A percentile compares a stretch with the other conserved stretches of the same genome.
These are phyloP conservation scores for Ophiocordyceps australis DNA, from an alignment of 2,329 filamentous ascomycete species.

Conservation along the genomic window DNA sequence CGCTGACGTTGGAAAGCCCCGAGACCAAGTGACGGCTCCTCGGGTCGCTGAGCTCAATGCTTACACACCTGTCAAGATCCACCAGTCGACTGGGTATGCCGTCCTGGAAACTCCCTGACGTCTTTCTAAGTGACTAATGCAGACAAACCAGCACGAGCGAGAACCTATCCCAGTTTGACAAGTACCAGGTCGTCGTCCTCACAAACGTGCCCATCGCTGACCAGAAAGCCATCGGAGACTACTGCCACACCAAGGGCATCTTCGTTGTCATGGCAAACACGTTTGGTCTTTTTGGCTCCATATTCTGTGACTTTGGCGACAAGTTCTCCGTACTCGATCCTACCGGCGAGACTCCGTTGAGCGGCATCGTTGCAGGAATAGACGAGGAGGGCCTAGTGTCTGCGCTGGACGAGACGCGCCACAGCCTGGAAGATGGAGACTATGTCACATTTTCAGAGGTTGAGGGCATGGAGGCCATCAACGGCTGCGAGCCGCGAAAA, in stretches of 20 bases:
- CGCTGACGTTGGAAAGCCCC: slow-evolving; percentile 79
- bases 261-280: slow-evolving; percentile 78
- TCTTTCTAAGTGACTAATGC: slow-evolving; percentile 1
- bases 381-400: slow-evolving; percentile 83
- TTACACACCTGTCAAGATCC: slow-evolving; percentile 79
- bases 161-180: slow-evolving; percentile 66
- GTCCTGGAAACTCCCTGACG: no score
- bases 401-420: slow-evolving; percentile 81
- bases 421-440: slow-evolving; percentile 91
- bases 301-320: slow-evolving; percentile 95
- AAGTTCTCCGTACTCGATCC: slow-evolving; percentile 83
- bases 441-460: slow-evolving; percentile 90
- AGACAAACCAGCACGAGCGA: no score
- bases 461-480: slow-evolving; percentile 79
- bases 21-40: slow-evolving; percentile 72
- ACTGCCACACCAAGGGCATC: slow-evolving; percentile 86
- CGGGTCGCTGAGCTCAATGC: slow-evolving; percentile 89
- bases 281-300: slow-evolving; percentile 82
- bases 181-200: slow-evolving; percentile 83
- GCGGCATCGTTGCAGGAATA: slow-evolving; percentile 79
- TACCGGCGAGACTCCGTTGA: slow-evolving; percentile 75
- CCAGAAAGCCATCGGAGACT: slow-evolving; percentile 75
- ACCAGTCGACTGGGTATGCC: slow-evolving; percentile 35
- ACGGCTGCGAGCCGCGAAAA: slow-evolving; percentile 70
- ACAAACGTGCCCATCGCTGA: slow-evolving; percentile 67